Percentiles rank a stretch among this genome's conserved stretches.
These are phyloP conservation scores for Aspergillus caelatus DNA, from an alignment of 2,329 filamentous ascomycete genomes.

Conservation along the genomic window DNA sequence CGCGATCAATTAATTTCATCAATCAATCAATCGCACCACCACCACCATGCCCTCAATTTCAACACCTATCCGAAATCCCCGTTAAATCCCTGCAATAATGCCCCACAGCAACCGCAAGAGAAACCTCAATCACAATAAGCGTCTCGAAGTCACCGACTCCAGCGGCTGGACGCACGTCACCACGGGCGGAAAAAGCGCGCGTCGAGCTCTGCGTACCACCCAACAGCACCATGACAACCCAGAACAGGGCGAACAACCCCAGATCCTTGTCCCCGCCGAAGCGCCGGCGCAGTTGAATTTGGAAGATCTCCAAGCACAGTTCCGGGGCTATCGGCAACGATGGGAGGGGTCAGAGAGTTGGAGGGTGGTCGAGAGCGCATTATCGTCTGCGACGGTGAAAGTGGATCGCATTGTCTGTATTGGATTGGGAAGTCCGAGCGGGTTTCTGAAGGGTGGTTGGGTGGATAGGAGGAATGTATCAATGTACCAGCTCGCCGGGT, in stretches of 20 bases:
- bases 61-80: not conserved
- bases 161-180: conserved; percentile 50
- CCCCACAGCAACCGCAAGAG: conserved; percentile 38
- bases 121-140: conserved; percentile 29
- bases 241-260: conserved; percentile 1
- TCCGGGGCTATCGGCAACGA: conserved; percentile 27
- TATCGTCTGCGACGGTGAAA: conserved; percentile 7
- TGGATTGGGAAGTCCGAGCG: conserved; percentile 46
- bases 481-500: conserved; percentile 44
- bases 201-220: conserved; percentile 25
- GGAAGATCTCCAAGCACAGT: conserved; percentile 34
- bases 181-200: conserved; percentile 29
- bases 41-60: not conserved
- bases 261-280: conserved; percentile 38
- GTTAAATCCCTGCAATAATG: conserved; percentile 27
- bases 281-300: conserved; percentile 37
- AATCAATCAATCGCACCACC: not conserved
- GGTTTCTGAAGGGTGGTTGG: conserved; percentile 45
- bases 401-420: conserved; percentile 37
- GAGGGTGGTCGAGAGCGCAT: conserved; percentile 19
- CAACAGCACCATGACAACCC: conserved; percentile 1
- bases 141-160: conserved; percentile 40
- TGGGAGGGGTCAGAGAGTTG: conserved; percentile 37
- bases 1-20: not conserved
- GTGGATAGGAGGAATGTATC: conserved; percentile 45